A percentile compares a stretch with the other conserved stretches of the same genome.
These are phyloP conservation scores for Pyrenochaeta sp. DNA, from an alignment of 2,329 filamentous ascomycete species.

Conservation along the genomic window DNA sequence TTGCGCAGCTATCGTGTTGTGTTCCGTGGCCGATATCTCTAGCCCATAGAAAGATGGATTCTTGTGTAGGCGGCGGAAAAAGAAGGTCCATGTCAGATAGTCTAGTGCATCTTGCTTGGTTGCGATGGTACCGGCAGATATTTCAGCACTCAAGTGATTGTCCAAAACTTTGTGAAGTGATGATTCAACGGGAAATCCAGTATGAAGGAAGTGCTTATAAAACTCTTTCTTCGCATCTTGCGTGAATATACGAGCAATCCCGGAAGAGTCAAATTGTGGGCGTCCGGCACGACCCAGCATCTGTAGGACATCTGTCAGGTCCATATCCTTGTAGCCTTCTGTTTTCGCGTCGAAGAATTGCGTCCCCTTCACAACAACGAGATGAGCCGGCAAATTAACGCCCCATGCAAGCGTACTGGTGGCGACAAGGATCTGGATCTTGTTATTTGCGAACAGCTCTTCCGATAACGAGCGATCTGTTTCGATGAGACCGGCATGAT, in stretches of 20 bases:
- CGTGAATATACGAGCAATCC: conserved; percentile 96
- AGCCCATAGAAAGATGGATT: conserved; percentile 98
- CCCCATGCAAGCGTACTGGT: conserved; percentile 98
- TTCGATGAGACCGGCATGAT: conserved; percentile 96
- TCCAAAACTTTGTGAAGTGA: conserved; percentile 95
- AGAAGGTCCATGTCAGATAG: conserved; percentile 99
- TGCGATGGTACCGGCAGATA: conserved; percentile 89
- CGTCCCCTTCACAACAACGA: conserved; percentile 97
- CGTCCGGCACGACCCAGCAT: conserved; percentile 96
- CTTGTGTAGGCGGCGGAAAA: conserved; percentile 96
- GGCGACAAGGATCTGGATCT: conserved; percentile 95
- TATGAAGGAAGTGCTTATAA: conserved; percentile 99
- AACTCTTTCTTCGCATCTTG: conserved; percentile 98
- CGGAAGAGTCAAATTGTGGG: conserved; percentile 94
- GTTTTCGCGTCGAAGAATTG: conserved; percentile 98
- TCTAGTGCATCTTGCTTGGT: conserved; percentile 98
- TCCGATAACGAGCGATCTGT: conserved; percentile 91
- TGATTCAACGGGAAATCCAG: conserved; percentile 96
- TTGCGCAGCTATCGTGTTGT: conserved; percentile 86
- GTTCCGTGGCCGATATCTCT: conserved; percentile 90
- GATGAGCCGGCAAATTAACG: conserved; percentile 94
- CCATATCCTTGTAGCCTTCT: conserved; percentile 98
- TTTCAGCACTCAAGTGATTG: conserved; percentile 94
- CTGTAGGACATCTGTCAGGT: conserved; percentile 95
- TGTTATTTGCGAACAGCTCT: conserved; percentile 95